Percentiles rank a stretch among this genome's conserved stretches.
phyloP scores from a whole-genome alignment of 1,284 basidiomycete species.

The Irpex sp. region DNA sequence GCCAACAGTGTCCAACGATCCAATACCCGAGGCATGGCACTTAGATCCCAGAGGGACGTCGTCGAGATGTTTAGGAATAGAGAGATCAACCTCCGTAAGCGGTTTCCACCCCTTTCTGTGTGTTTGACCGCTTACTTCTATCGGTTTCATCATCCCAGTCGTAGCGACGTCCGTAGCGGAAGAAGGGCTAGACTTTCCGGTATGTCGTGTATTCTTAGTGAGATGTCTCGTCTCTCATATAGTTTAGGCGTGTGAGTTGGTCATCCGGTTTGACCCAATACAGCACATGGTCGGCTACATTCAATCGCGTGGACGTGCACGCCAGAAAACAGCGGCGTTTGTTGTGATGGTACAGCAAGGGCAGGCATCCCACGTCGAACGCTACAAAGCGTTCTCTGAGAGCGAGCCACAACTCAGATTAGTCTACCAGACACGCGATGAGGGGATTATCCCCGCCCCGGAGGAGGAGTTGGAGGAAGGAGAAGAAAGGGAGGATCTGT shows the following conservation, averaged over 20 bases:
- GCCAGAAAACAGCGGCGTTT: constrained; percentile 71
- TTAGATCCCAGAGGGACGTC: constrained; percentile 52
- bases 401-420: constrained; percentile 62
- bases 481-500: constrained; percentile 41
- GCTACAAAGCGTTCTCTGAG: constrained; percentile 55
- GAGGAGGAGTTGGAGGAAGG: constrained; percentile 39
- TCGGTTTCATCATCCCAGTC: constrained; percentile 37
- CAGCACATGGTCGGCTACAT: constrained; percentile 80
- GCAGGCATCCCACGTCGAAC: constrained; percentile 46
- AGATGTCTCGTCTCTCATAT: constrained; percentile 2
- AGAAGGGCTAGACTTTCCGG: constrained; percentile 85
- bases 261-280: constrained; percentile 76
- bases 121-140: background rate
- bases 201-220: constrained; percentile 27
- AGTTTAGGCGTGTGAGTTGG: constrained; percentile 73
- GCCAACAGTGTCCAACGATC: constrained; percentile 33
- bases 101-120: background rate
- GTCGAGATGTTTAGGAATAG: constrained; percentile 64
- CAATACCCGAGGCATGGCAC: constrained; percentile 47
- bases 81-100: constrained; percentile 64
- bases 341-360: constrained; percentile 74
- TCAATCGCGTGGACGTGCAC: constrained; percentile 81
- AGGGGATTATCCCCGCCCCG: constrained; percentile 19
- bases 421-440: constrained; percentile 54
- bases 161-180: constrained; percentile 85